Conservation (phyloP, 805 yeast genomes). For the Hanseniaspora guilliermondii region DNA sequence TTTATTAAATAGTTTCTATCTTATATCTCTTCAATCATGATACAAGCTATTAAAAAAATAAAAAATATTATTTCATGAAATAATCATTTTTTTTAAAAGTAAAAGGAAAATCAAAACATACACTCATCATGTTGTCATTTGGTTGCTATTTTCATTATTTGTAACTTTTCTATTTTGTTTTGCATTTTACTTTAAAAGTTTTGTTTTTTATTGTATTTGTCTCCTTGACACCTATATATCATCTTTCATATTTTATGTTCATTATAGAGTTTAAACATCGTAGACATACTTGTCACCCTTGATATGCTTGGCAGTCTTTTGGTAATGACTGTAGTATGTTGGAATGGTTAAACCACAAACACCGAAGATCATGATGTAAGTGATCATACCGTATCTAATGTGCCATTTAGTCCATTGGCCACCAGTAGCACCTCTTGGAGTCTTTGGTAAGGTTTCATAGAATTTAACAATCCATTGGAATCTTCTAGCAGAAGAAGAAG, state of each 20-base stretch:
- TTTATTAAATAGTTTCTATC: no score
- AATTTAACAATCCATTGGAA: slow-evolving; percentile 88
- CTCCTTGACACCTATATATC: neutral
- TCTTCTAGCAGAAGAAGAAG: slow-evolving; percentile 94
- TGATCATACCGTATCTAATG: slow-evolving; percentile 12
- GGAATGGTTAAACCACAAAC: slow-evolving; percentile 13
- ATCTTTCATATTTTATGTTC: neutral
- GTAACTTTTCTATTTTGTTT: neutral
- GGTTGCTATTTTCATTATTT: neutral
- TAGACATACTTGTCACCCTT: slow-evolving; percentile 13
- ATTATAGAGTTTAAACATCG: slow-evolving; percentile 4
- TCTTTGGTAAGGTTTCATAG: slow-evolving; percentile 90
- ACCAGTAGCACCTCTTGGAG: slow-evolving; percentile 56
- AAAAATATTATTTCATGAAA: no score
- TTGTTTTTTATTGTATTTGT: neutral
- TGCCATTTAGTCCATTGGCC: slow-evolving; percentile 68
- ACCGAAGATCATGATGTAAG: slow-evolving; percentile 11
- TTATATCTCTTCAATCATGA: no score
- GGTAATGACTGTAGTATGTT: slow-evolving; percentile 13
- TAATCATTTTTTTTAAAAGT: neutral
- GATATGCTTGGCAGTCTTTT: slow-evolving; percentile 12
- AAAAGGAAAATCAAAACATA: neutral
- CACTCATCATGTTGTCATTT: neutral
- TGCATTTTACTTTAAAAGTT: neutral
- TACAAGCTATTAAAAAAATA: no score